phyloP scores from a whole-genome alignment of 495 filamentous ascomycete genomes.

The Hypoxylon cercidicola region DNA sequence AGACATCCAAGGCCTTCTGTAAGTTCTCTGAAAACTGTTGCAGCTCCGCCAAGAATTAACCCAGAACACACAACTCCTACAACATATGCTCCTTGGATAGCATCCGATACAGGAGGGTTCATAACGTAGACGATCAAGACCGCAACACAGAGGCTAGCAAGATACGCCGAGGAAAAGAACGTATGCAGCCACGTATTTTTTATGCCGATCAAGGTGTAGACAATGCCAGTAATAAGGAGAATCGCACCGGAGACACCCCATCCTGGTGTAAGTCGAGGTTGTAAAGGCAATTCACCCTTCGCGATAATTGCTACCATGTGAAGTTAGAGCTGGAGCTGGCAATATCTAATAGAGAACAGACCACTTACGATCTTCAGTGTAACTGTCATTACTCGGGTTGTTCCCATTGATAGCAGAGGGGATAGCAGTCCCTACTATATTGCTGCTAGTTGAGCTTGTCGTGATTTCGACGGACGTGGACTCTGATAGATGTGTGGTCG shows the following conservation, averaged over 20 bases:
- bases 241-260: conserved; percentile 81
- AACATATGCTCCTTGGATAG: conserved; percentile 87
- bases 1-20: conserved; percentile 89
- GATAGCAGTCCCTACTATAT: conserved; percentile 28
- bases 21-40: conserved; percentile 84
- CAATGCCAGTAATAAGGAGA: conserved; percentile 72
- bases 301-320: conserved; percentile 50
- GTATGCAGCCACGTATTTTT: conserved; percentile 86
- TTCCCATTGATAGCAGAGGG: conserved; percentile 46
- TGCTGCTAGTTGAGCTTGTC: conserved; percentile 23
- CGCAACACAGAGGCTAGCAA: conserved; percentile 77
- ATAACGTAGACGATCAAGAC: conserved; percentile 93
- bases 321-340: conserved; percentile 12
- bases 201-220: conserved; percentile 82
- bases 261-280: conserved; percentile 80
- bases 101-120: conserved; percentile 78
- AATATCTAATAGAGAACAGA: not conserved
- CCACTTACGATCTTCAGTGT: conserved; percentile 23
- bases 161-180: conserved; percentile 80
- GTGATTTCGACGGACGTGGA: conserved; percentile 17
- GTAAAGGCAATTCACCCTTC: conserved; percentile 70
- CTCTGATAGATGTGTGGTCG: conserved; percentile 6
- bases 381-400: conserved; percentile 38
- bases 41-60: conserved; percentile 75
- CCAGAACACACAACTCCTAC: conserved; percentile 83